Evolutionary conservation across 140 eudicot genomes (phyloP), one percentile per base, ranked within the genome.

Genomic region (Stevia rebaudiana): DNA sequence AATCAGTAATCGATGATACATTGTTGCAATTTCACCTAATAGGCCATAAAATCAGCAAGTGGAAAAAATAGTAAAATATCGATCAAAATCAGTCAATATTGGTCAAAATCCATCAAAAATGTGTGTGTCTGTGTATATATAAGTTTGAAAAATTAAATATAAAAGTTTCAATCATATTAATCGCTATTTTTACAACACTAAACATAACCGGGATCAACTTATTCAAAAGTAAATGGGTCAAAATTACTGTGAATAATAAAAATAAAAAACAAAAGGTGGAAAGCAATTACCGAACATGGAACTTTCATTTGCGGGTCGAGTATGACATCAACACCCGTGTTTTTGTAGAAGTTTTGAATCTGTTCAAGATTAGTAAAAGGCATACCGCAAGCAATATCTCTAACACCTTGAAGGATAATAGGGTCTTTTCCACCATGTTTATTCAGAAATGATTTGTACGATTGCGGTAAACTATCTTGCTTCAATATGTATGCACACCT

Each of bases 401-500:
- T 88, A 64, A 88, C 84, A 48, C 90, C 96, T 50, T 86, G 84
- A 80, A 92, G 87, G 74, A 88, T 79, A 24, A 56, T 62, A 23
- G 79, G 56, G 76, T 80, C 92, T 68, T 92, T 92, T 70, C 83
- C 99, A 47, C 99, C 99, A 68, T 92, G 99, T 75, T 92, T 92
- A 78, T 92, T 88, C 42, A 92, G 97, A 78, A 88, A 92, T 46
- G 95, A 92, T 81, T 82, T 88, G 78, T 92, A 92, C 42, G 99
- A 69, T 60, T 73, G 75, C 24, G 96, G 90, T 61, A 92, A 71
- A 78, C 94, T 88, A 50, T 92, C 99, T 75, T 81, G 99, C 80
- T 92, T 92, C 81, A 92, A 61, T 70, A 92, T 73, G 79, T 92
- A 92, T 28, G 99, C 99, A 44, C 90, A 88, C 95, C 98, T 92